phyloP scores from a whole-genome alignment of 2,329 filamentous ascomycete species.

The Penicillium sp. region DNA sequence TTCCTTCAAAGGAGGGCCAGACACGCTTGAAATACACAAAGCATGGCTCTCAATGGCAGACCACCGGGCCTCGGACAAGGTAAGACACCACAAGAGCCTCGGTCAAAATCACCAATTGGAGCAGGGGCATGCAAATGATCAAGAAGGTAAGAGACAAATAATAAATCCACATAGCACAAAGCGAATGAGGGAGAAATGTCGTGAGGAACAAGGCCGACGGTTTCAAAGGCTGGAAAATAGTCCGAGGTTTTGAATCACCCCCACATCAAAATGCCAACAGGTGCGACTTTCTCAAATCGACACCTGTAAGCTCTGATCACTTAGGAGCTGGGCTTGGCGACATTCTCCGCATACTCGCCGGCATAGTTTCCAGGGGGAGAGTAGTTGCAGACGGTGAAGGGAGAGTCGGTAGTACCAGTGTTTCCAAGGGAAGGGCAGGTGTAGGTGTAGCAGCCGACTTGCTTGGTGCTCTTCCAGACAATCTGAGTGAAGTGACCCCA shows the following conservation, averaged over 20 bases:
- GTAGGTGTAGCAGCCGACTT: slow-evolving; percentile 62
- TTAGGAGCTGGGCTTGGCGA: slow-evolving; percentile 43
- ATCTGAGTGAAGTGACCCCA: slow-evolving; percentile 78
- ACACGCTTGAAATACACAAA: slow-evolving; percentile 11
- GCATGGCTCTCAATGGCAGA: slow-evolving; percentile 8
- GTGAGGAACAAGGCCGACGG: neutral
- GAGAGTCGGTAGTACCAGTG: slow-evolving; percentile 49
- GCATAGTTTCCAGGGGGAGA: slow-evolving; percentile 64
- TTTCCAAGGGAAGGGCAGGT: slow-evolving; percentile 48
- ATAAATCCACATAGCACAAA: neutral
- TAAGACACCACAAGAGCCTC: neutral
- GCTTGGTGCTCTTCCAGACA: slow-evolving; percentile 64
- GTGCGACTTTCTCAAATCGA: neutral
- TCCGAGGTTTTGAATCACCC: neutral
- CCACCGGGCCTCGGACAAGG: neutral
- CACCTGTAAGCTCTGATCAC: neutral
- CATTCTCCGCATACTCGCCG: slow-evolving; percentile 55
- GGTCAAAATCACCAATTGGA: neutral
- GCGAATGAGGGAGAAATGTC: neutral
- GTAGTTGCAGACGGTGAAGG: slow-evolving; percentile 90
- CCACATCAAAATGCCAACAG: neutral
- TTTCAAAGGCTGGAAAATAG: neutral
- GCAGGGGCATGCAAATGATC: slow-evolving; percentile 6
- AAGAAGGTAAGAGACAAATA: slow-evolving; percentile 7
- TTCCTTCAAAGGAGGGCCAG: neutral